A percentile compares a stretch with the other conserved stretches of the same genome.
phyloP scores from a whole-genome alignment of 1,284 basidiomycete species.

The Albatrellus sp. region DNA sequence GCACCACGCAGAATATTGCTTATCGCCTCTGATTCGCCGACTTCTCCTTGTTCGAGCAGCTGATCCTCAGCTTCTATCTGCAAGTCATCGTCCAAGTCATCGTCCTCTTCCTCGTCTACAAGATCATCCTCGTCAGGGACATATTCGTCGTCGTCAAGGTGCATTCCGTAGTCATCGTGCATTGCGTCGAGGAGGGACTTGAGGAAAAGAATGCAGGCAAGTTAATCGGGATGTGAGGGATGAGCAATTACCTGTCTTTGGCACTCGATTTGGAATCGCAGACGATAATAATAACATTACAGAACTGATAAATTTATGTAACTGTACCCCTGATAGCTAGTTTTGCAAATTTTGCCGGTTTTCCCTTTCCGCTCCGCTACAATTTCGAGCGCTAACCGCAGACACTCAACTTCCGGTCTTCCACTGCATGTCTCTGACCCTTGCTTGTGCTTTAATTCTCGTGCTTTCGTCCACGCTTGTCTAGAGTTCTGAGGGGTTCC shows the following conservation, averaged over 20 bases:
- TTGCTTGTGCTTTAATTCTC: neutral
- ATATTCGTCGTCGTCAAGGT: slow-evolving; percentile 12
- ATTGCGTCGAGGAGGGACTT: neutral
- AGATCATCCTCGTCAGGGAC: slow-evolving; percentile 14
- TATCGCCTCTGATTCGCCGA: neutral
- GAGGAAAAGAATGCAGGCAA: neutral
- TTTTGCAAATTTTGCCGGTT: too few relatives aligned
- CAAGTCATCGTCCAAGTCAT: slow-evolving; percentile 5
- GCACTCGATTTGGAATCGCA: too few relatives aligned
- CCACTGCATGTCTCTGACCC: too few relatives aligned
- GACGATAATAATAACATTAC: too few relatives aligned
- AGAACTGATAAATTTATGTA: too few relatives aligned
- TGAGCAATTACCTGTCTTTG: too few relatives aligned
- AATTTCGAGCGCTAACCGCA: too few relatives aligned
- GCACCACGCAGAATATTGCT: neutral
- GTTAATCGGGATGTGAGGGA: neutral
- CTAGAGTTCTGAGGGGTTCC: neutral
- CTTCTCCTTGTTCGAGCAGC: neutral
- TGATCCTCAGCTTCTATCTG: neutral
- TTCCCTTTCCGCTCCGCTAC: too few relatives aligned
- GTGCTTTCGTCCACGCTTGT: neutral
- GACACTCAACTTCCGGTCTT: too few relatives aligned
- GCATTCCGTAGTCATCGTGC: slow-evolving; percentile 16
- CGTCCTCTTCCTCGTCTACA: slow-evolving; percentile 17
- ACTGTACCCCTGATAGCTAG: too few relatives aligned